Percentiles rank a stretch among this genome's conserved stretches.
These are phyloP conservation scores for Syzygium oleosum DNA, from an alignment of 345 rosid species.

Conservation along the genomic window DNA sequence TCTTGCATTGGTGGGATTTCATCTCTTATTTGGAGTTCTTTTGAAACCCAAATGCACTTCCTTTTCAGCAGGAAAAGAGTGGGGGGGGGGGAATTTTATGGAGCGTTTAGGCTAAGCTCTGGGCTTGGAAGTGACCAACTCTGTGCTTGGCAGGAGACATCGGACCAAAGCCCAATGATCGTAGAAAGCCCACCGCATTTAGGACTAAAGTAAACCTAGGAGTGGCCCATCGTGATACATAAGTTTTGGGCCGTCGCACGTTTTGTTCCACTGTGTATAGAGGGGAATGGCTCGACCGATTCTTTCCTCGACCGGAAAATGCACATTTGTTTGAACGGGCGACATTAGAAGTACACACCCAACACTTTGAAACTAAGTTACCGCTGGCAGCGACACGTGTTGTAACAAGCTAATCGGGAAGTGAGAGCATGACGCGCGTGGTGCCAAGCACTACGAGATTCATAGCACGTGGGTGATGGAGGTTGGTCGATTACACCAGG, in stretches of 20 bases:
- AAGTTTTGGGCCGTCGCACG: background rate
- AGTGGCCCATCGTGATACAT: background rate
- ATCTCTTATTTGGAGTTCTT: background rate
- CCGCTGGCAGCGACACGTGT: background rate
- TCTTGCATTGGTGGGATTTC: background rate
- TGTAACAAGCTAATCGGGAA: background rate
- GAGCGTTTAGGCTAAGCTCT: background rate
- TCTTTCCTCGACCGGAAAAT: background rate
- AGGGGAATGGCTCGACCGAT: background rate
- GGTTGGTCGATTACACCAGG: accelerated
- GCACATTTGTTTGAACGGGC: background rate
- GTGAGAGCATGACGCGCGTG: background rate
- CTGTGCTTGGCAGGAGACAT: background rate
- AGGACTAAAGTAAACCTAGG: background rate
- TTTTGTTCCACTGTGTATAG: background rate
- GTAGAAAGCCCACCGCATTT: background rate
- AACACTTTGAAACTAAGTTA: background rate
- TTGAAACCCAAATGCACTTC: background rate
- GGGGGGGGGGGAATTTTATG: background rate
- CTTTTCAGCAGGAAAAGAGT: background rate
- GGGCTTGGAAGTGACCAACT: background rate
- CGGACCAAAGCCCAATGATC: background rate
- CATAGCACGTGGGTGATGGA: accelerated
- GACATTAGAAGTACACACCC: background rate
- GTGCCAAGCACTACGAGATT: background rate